phyloP scores from a whole-genome alignment of 306 rosid genomes.

The Dicorynia guianensis region DNA sequence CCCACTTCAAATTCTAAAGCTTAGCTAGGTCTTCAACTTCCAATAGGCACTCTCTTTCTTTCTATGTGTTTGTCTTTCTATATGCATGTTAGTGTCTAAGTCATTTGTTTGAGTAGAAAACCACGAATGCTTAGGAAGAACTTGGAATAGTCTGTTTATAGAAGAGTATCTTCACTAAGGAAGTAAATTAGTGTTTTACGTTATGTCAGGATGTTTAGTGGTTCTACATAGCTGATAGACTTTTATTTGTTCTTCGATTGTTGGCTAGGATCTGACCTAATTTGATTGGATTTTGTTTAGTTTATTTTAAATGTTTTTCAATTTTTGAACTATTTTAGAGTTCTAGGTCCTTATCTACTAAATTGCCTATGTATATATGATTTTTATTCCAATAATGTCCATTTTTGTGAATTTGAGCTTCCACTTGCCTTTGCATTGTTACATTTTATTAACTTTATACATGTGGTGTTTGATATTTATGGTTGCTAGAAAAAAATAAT shows the following conservation, averaged over 20 bases:
- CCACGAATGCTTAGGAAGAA: neutral
- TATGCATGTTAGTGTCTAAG: neutral
- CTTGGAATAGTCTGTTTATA: slow-evolving; percentile 4
- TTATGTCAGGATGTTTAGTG: neutral
- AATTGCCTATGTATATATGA: neutral
- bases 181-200: neutral
- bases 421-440: neutral
- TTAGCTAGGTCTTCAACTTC: neutral
- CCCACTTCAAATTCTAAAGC: slow-evolving; percentile 27
- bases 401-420: slow-evolving; percentile 1
- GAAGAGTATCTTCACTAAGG: neutral
- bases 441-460: neutral
- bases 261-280: neutral
- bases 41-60: slow-evolving; percentile 47
- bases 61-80: neutral
- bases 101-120: slow-evolving; percentile 27
- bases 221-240: slow-evolving; percentile 7
- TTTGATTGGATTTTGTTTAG: neutral
- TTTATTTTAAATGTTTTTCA: neutral
- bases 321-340: neutral
- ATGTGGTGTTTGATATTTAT: neutral
- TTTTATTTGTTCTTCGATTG: neutral
- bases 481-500: slow-evolving; percentile 1
- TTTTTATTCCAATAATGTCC: neutral
- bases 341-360: neutral